phyloP scores from a whole-genome alignment of 441 rosid genomes.

The Rhodomyrtus psidioides region DNA sequence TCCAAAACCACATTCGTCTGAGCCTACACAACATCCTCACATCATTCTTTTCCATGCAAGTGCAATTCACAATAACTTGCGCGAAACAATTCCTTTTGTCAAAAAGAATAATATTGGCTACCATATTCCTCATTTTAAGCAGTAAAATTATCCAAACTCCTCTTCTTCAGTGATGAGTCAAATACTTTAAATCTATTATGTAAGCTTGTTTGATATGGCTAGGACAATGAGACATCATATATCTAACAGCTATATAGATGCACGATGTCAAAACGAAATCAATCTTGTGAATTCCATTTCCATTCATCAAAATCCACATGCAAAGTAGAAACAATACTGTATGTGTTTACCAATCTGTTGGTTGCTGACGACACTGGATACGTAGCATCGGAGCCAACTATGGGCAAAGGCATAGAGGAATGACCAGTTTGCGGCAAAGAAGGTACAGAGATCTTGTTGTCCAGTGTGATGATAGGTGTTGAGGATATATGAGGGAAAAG shows the following conservation, averaged over 20 bases:
- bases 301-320: neutral
- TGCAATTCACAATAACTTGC: neutral
- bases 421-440: conserved; percentile 60
- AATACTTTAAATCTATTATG: neutral
- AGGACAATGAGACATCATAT: neutral
- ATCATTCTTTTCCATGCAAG: neutral
- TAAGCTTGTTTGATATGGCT: neutral
- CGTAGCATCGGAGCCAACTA: conserved; percentile 60
- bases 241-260: neutral
- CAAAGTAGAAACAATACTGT: neutral
- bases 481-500: conserved; percentile 87
- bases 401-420: conserved; percentile 62
- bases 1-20: conserved; percentile 79
- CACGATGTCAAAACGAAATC: neutral
- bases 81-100: neutral
- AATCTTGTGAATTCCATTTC: neutral
- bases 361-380: conserved; percentile 71
- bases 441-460: conserved; percentile 78
- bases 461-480: conserved; percentile 86
- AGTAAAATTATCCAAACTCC: neutral
- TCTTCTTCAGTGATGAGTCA: neutral
- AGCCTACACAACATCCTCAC: conserved; percentile 72
- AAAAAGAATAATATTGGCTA: neutral
- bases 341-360: conserved; percentile 65
- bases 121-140: neutral